Base-by-base conservation (phyloP, 495 filamentous ascomycete genomes). In the Trichoderma asperelloides region DNA sequence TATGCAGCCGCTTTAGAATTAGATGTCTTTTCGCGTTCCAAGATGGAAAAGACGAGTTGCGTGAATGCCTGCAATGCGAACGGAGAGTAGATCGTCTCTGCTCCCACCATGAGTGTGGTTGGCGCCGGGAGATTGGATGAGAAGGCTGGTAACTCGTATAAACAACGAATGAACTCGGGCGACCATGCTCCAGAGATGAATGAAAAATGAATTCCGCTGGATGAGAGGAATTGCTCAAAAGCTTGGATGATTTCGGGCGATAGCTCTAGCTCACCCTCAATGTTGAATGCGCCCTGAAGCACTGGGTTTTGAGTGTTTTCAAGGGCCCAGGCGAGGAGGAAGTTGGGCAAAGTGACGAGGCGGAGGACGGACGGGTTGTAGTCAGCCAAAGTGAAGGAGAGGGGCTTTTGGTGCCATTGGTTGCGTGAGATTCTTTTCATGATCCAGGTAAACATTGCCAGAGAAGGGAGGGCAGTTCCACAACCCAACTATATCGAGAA, bases 31-130 rank as follows among this genome's bases (percentile, higher is more conserved):
- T 87, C 83, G 4, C 79, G 78, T 63, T 84, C 76, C 66, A 96
- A 75, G 12, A 95, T 72, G 4, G 77, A 78, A 62, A 92, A 74
- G 40, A 98, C 76, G 6, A 89, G 89, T 66, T 88, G 83, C 15
- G 89, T 86, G 77, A 98, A 98, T 3, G 86, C 80, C 13, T 70
- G 73, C 62, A 96, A 80, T 1, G 90, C 89, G 62, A 85, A 79
- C 0, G 91, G 92, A 0, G 91, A 93, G 77, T 98, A 98, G 47
- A 98, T 97, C 7, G 95, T 98, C 77, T 98, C 95, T 23, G 92
- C 93, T 0, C 91, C 95, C 33, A 98, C 79, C 15, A 96, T 78
- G 25, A 95, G 76, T 6, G 81, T 77, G 68, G 63, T 70, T 67
- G 62, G 69, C 66, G 15, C 69, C 66, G 7, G 66, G 67, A 43